Conservation (phyloP, 495 filamentous ascomycete genomes). For the Penicillium robsamsonii region DNA sequence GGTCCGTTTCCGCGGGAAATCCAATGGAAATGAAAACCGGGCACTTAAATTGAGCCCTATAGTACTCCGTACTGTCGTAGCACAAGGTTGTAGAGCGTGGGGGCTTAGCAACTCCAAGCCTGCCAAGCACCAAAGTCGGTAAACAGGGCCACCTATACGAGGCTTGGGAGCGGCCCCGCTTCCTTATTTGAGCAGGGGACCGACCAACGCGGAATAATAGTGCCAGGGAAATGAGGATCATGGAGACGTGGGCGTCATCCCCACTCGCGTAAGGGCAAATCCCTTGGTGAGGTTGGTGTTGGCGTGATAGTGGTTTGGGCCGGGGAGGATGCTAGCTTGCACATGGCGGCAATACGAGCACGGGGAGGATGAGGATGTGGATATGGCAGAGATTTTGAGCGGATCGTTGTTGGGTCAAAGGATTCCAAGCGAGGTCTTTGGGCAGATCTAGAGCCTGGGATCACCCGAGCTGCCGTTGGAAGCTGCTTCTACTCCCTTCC, state of each 20-base stretch:
- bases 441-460: constrained; percentile 1
- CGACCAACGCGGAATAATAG: no score
- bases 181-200: no score
- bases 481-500: neutral
- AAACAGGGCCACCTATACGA: neutral
- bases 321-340: neutral
- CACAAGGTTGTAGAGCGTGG: neutral
- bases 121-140: neutral
- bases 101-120: neutral
- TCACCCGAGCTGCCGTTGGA: neutral
- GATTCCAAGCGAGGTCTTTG: neutral
- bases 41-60: neutral
- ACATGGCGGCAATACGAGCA: neutral
- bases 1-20: neutral
- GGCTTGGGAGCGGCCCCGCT: neutral
- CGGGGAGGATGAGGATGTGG: neutral
- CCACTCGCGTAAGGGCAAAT: neutral
- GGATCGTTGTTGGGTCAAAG: neutral
- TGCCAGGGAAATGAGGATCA: neutral
- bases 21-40: neutral
- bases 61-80: neutral
- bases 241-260: no score
- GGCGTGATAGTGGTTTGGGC: neutral
- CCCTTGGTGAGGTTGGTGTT: neutral
- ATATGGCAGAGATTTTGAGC: neutral